phyloP scores from a whole-genome alignment of 805 yeast species.

The Saccharomycopsis capsularis region DNA sequence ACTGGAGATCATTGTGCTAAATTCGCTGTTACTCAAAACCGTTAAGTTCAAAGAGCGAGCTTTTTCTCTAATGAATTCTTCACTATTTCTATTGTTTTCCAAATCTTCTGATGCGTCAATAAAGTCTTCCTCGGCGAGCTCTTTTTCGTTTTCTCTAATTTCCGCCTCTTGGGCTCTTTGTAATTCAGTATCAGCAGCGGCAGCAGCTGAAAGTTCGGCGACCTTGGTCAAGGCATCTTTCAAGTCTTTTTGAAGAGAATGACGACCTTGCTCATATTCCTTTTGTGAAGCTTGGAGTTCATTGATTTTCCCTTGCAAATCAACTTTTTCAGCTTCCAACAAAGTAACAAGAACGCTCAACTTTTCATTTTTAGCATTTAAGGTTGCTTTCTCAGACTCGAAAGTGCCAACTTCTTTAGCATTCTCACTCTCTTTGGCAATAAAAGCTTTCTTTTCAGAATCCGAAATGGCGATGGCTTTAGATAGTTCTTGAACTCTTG shows the following conservation, averaged over 20 bases:
- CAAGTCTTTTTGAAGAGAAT: not conserved
- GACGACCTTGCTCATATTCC: not conserved
- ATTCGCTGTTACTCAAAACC: constrained; percentile 40
- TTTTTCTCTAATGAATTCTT: constrained; percentile 17
- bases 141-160: not conserved
- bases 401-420: not conserved
- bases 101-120: constrained; percentile 20
- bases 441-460: no score
- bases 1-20: constrained; percentile 18
- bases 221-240: not conserved
- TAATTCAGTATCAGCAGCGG: no score
- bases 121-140: constrained; percentile 10
- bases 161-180: not conserved
- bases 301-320: no score
- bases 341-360: not conserved
- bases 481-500: no score
- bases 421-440: no score
- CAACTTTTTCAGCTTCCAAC: not conserved
- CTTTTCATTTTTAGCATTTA: not conserved
- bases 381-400: not conserved
- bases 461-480: no score
- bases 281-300: not conserved
- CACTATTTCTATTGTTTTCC: constrained; percentile 12
- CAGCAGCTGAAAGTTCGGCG: not conserved
- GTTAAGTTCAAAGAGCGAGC: constrained; percentile 38